These are phyloP conservation scores for Hymenoscyphus linearis DNA, from an alignment of 2,329 filamentous ascomycete genomes.

Conservation along the genomic window DNA sequence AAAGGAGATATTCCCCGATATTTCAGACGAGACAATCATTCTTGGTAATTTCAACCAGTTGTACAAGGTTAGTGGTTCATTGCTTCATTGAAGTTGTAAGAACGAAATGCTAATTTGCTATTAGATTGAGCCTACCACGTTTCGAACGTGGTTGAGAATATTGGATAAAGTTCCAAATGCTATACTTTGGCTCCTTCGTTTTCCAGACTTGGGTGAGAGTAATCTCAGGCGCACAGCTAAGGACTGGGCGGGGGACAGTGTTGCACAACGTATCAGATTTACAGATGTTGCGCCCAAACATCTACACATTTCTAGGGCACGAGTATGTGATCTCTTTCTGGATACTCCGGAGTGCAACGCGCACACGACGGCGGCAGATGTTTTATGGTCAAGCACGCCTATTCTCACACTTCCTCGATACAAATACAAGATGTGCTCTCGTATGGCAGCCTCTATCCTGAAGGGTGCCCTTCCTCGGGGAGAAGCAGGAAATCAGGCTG, in stretches of 20 bases:
- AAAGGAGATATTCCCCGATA: constrained; percentile 79
- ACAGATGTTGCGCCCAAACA: constrained; percentile 96
- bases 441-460: constrained; percentile 94
- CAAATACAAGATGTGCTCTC: constrained; percentile 97
- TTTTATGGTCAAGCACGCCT: constrained; percentile 93
- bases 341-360: constrained; percentile 98
- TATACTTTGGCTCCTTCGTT: constrained; percentile 91
- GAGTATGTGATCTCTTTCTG: constrained; percentile 89
- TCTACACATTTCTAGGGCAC: constrained; percentile 85
- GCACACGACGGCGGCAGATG: constrained; percentile 93
- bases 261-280: constrained; percentile 83
- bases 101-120: neutral
- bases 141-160: constrained; percentile 92
- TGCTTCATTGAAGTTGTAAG: neutral
- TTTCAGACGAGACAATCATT: constrained; percentile 81
- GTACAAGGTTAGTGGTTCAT: constrained; percentile 69
- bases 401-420: constrained; percentile 86
- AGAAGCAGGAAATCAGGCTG: constrained; percentile 60
- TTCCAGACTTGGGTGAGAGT: constrained; percentile 85
- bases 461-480: constrained; percentile 77
- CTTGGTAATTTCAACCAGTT: constrained; percentile 98
- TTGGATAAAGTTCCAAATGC: constrained; percentile 79
- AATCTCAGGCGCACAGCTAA: constrained; percentile 77
- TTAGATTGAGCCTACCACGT: constrained; percentile 94
- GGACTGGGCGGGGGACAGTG: constrained; percentile 77